Evolutionary conservation across 768 basidiomycete genomes (phyloP).

Genomic region (Panus rudis): DNA sequence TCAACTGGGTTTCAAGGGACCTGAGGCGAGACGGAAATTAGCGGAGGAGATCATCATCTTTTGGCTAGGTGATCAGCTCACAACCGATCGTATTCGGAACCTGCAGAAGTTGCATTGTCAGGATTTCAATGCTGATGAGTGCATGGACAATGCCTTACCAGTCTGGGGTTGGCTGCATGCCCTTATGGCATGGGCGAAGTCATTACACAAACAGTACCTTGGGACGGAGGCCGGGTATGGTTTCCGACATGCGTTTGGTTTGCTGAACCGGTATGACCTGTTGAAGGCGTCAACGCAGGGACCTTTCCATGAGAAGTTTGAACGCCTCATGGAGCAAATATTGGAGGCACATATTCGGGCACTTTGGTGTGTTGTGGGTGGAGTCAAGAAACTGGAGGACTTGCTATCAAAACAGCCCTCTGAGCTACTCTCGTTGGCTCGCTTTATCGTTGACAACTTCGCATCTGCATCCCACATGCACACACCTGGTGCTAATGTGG

Average conservation of each 20-base stretch:
- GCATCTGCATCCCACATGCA: neutral
- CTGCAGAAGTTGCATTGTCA: conserved; percentile 27
- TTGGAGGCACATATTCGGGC: conserved; percentile 8
- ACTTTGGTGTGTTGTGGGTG: conserved; percentile 1
- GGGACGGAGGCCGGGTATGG: conserved; percentile 20
- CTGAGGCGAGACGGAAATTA: neutral
- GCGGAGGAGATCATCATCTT: conserved; percentile 16
- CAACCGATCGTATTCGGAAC: conserved; percentile 27
- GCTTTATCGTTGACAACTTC: neutral
- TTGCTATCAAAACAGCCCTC: conserved; percentile 1
- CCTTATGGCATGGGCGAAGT: conserved; percentile 33
- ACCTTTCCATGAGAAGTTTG: conserved; percentile 22
- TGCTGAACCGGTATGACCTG: conserved; percentile 15
- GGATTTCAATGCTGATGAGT: conserved; percentile 33
- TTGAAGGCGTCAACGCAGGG: conserved; percentile 9
- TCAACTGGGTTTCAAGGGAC: conserved; percentile 1
- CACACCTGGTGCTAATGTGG: neutral
- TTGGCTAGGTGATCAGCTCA: conserved; percentile 34
- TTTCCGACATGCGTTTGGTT: conserved; percentile 14
- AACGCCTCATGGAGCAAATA: too few species aligned
- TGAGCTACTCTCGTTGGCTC: conserved; percentile 2
- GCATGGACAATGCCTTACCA: conserved; percentile 27
- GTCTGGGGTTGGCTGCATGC: conserved; percentile 37
- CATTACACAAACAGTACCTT: conserved; percentile 35
- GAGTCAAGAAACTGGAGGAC: conserved; percentile 1